phyloP scores from a whole-genome alignment of 352 stramenopile genomes.

The Phytophthora hybrid region DNA sequence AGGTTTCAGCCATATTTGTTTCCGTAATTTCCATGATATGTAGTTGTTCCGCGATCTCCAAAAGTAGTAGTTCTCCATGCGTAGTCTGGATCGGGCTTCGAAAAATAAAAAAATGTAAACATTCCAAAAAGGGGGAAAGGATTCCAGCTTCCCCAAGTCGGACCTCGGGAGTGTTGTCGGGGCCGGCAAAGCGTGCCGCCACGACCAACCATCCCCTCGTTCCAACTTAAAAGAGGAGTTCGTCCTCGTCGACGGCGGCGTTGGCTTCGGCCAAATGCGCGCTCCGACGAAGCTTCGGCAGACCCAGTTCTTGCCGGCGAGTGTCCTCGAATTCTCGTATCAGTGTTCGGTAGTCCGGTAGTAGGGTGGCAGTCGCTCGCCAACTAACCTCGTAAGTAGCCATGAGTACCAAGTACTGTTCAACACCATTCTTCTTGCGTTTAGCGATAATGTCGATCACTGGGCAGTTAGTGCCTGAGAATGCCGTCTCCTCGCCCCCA shows the following conservation, averaged over 20 bases:
- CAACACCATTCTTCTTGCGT: not conserved
- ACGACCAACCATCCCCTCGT: no score
- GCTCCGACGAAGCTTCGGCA: not conserved
- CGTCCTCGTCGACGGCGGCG: conserved; percentile 6
- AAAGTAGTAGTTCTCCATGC: no score
- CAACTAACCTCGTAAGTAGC: not conserved
- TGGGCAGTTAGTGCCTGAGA: not conserved
- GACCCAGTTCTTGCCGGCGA: not conserved
- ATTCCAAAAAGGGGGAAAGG: no score
- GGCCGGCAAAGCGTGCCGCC: no score
- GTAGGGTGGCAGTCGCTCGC: not conserved
- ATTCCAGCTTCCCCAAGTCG: no score
- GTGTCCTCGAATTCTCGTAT: not conserved
- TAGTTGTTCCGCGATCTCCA: no score
- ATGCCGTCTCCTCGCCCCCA: conserved; percentile 1
- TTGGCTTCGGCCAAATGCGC: conserved; percentile 9
- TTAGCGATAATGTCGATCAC: conserved; percentile 8
- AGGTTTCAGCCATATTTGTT: no score
- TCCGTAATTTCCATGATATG: no score
- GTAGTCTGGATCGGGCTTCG: no score
- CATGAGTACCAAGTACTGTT: conserved; percentile 6
- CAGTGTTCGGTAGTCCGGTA: not conserved
- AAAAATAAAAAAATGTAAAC: no score
- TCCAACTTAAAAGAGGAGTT: conserved; percentile 13
- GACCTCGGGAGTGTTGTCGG: no score